phyloP scores from a whole-genome alignment of 2,329 filamentous ascomycete species.

The Endocalyx cinctus region DNA sequence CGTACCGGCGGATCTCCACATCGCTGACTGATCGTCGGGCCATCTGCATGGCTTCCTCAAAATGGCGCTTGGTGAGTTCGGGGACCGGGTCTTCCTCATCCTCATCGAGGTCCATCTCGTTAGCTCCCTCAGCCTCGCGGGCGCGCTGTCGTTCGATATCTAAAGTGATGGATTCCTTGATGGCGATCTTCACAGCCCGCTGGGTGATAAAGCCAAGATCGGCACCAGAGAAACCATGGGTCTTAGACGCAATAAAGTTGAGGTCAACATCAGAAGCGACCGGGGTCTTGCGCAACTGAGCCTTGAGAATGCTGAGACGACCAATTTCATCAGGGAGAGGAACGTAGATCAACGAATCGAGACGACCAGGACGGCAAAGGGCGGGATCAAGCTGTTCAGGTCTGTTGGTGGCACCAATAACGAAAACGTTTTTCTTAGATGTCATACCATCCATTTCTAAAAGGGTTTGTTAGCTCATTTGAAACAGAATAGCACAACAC shows the following conservation, averaged over 20 bases:
- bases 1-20: slow-evolving; percentile 95
- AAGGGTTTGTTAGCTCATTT: slow-evolving; percentile 34
- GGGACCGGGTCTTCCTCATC: slow-evolving; percentile 89
- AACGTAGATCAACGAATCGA: slow-evolving; percentile 97
- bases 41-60: slow-evolving; percentile 97
- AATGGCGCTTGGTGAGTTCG: slow-evolving; percentile 91
- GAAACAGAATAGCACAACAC: not conserved
- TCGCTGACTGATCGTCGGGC: slow-evolving; percentile 92
- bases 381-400: slow-evolving; percentile 98
- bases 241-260: slow-evolving; percentile 89
- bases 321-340: slow-evolving; percentile 90
- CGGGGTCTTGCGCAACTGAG: slow-evolving; percentile 97
- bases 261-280: slow-evolving; percentile 84
- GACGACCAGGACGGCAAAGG: slow-evolving; percentile 95
- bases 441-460: slow-evolving; percentile 99
- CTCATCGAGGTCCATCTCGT: slow-evolving; percentile 78
- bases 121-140: slow-evolving; percentile 83
- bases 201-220: slow-evolving; percentile 99
- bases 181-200: slow-evolving; percentile 97
- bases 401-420: slow-evolving; percentile 97
- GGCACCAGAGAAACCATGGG: slow-evolving; percentile 98
- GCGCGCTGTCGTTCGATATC: slow-evolving; percentile 91
- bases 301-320: slow-evolving; percentile 84
- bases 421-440: slow-evolving; percentile 99
- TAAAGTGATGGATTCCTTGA: slow-evolving; percentile 87